Evolutionary conservation across 495 filamentous ascomycete species (phyloP), one percentile per base, ranked within the genome.

Genomic region (Penicillium tannophilum): DNA sequence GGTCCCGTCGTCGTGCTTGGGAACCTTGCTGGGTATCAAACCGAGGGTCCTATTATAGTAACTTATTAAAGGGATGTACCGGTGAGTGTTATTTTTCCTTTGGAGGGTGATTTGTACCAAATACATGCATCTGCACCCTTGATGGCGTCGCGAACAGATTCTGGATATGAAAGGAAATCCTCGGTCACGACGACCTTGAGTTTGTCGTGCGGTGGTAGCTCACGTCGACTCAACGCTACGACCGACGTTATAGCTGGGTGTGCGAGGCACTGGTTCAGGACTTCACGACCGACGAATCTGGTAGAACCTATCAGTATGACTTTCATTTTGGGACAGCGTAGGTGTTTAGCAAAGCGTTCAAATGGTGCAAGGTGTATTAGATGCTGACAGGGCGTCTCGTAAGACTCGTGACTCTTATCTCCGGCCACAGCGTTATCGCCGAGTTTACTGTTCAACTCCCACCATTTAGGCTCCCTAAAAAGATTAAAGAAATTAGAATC

Each of bases 291-390:
- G 11, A 85, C 74, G 60, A 79, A 79, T 55, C 85, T 84, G 6
- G 78, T 84, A 5, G 69, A 68, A 14, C 84, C 84, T 12, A 76
- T 72, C 19, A 87, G 67, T 51, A 86, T 78, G 56, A 83, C 55
- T 60, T 80, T 80, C 81, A 82, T 83, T 16, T 0, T 54, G 28
- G 12, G 28, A 11, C 4, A 48, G 9, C 26, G 33, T 36, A 36
- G 10, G 2, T 12, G 33, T 12, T 12, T 12, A 36, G 28, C 28
- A 5, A 24, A 47, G 23, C 14, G 20, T 30, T 47, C 9, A 8
- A 20, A 7, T 20, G 11, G 19, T 3, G 8, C 14, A 2, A 28
- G 28, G 28, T 28, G 20, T 11, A 3, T 47, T 16, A 8, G 0
- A 14, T 47, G 20, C 30, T 4, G 45, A 24, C 14, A 30, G 23